Evolutionary conservation across 768 basidiomycete species (phyloP), one percentile per base, ranked within the genome.

Genomic region (Xerocomus brunneocitrinus): DNA sequence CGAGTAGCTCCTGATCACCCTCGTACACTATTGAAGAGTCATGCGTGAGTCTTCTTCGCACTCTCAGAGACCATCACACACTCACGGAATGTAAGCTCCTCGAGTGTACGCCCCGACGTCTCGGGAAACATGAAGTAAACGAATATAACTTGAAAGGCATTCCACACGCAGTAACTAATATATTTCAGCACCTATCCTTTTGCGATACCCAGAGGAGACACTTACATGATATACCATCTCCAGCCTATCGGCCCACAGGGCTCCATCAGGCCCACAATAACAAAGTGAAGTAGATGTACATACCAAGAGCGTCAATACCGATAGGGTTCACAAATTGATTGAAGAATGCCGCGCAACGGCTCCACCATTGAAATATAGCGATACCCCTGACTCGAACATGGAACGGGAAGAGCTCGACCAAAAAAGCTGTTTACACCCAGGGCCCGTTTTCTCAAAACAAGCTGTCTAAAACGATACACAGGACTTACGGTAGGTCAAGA

Each of bases 401-500:
- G 71, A 73, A 84, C 0, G 83, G 84, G 72, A 84, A 84, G 27
- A 85, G 62, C 60, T 85, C 84, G 22, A 84, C 79, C 55, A 84
- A 67, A 75, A 76, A 84, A 4, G 82, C 81, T 82, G 59, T 45
- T 9, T 6, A 22, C 12, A 30, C 28, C n/a, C 22, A n/a, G 34
- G 5, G 14, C 8, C 2, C 12, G 14, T 35, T 5, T 13, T 14
- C 34, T 14, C 34, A 35, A 14, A 35, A 35, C 13, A 35, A 14
- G 34, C 13, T 3, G 13, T 35, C 34, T 14, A 35, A 35, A 35
- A 35, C 14, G 12, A 24, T 14, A 14, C 14, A 8, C 12, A 8
- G 8, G 19, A 14, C 58, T 38, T 19, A 57, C 58, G 41, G 25
- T 54, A 52, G 4, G 32, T 42, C 42, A 58, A 14, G 16, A 47